Evolutionary conservation across 2,329 filamentous ascomycete species (phyloP).

Genomic region (Truncatella angustata): DNA sequence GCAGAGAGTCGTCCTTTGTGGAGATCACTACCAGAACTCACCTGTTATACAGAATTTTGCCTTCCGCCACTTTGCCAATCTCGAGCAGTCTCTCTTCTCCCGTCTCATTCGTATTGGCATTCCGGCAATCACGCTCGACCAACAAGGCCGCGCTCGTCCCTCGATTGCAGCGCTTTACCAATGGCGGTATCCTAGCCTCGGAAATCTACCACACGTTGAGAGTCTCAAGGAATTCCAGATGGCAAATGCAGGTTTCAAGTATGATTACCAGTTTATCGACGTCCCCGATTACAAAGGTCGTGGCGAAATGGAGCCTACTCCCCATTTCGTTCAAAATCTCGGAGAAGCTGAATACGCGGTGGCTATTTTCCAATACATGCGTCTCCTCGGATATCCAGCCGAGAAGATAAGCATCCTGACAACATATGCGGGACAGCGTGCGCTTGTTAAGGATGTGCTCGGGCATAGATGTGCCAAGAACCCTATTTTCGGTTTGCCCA

Average conservation of each 20-base stretch:
- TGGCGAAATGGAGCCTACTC: slow-evolving; percentile 85
- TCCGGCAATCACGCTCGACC: slow-evolving; percentile 85
- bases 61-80: slow-evolving; percentile 90
- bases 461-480: slow-evolving; percentile 80
- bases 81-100: slow-evolving; percentile 94
- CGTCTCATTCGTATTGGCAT: slow-evolving; percentile 87
- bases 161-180: slow-evolving; percentile 86
- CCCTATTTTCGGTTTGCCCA: slow-evolving; percentile 82
- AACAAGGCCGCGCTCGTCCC: slow-evolving; percentile 87
- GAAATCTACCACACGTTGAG: slow-evolving; percentile 74
- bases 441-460: slow-evolving; percentile 84
- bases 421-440: slow-evolving; percentile 89
- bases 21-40: slow-evolving; percentile 95
- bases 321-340: slow-evolving; percentile 94
- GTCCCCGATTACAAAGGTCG: slow-evolving; percentile 89
- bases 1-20: slow-evolving; percentile 86
- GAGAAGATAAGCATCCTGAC: slow-evolving; percentile 82
- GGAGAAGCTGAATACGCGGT: slow-evolving; percentile 97
- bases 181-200: slow-evolving; percentile 84
- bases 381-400: slow-evolving; percentile 87
- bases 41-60: slow-evolving; percentile 93
- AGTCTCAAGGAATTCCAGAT: slow-evolving; percentile 67
- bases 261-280: slow-evolving; percentile 95
- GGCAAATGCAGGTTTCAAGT: slow-evolving; percentile 89
- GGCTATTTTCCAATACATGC: slow-evolving; percentile 96